Evolutionary conservation across 805 yeast species (phyloP).

Genomic region (Blastobotrys americana): DNA sequence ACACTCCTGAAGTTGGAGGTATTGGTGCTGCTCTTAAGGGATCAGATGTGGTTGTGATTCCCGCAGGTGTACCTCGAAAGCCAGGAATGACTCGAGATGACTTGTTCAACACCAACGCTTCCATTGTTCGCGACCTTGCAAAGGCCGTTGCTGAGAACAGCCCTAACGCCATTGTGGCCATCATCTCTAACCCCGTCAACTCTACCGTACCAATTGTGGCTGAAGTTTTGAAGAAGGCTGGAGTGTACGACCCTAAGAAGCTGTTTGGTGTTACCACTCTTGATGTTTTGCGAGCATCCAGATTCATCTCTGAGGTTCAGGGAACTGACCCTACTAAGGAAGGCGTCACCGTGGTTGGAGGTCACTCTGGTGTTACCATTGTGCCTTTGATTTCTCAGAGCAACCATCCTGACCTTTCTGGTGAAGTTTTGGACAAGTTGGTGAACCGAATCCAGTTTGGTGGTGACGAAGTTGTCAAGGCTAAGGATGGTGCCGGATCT

Average conservation of each 20-base stretch:
- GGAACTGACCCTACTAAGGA: slow-evolving; percentile 70
- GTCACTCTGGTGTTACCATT: slow-evolving; percentile 95
- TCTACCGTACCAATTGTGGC: slow-evolving; percentile 96
- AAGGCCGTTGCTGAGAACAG: slow-evolving; percentile 71
- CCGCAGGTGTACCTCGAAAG: slow-evolving; percentile 98
- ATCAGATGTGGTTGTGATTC: slow-evolving; percentile 76
- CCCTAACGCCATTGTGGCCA: slow-evolving; percentile 75
- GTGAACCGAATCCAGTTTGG: slow-evolving; percentile 90
- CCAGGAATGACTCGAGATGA: slow-evolving; percentile 99
- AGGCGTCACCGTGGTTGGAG: slow-evolving; percentile 85
- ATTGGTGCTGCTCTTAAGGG: slow-evolving; percentile 62
- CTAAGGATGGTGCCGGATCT: slow-evolving; percentile 90
- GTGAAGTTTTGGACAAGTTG: slow-evolving; percentile 58
- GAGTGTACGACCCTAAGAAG: slow-evolving; percentile 85
- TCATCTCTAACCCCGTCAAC: slow-evolving; percentile 94
- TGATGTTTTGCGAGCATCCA: slow-evolving; percentile 82
- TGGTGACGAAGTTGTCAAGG: slow-evolving; percentile 93
- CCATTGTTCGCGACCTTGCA: slow-evolving; percentile 90
- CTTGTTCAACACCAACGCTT: slow-evolving; percentile 91
- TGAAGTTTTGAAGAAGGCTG: slow-evolving; percentile 78
- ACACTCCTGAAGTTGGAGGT: slow-evolving; percentile 62
- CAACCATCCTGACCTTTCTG: slow-evolving; percentile 49
- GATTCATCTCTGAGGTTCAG: slow-evolving; percentile 68
- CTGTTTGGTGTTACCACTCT: slow-evolving; percentile 94
- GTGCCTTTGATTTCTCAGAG: slow-evolving; percentile 88